Evolutionary conservation across 148 eudicot genomes (phyloP).

Genomic region (Rhododendron kiyosumense): DNA sequence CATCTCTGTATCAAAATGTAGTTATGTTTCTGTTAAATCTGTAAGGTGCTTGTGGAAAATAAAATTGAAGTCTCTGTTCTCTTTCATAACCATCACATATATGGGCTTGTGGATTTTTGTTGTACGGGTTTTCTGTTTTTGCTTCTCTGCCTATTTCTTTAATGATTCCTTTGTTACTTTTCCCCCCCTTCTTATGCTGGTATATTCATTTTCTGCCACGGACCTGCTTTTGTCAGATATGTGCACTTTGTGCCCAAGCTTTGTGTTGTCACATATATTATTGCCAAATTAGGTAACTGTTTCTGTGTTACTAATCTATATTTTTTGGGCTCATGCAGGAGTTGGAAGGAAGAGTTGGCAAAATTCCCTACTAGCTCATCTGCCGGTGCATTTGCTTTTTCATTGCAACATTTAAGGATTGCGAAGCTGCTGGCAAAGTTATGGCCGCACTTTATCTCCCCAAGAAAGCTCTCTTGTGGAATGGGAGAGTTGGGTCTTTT

Average conservation of each 20-base stretch:
- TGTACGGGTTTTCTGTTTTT: neutral
- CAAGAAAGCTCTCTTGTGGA: constrained; percentile 15
- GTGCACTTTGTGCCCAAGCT: neutral
- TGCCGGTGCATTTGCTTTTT: constrained; percentile 36
- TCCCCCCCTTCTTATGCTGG: neutral
- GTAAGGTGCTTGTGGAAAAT: neutral
- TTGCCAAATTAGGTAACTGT: neutral
- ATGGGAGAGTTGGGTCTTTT: constrained; percentile 32
- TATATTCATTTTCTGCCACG: neutral
- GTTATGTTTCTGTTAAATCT: neutral
- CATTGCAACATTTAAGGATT: constrained; percentile 37
- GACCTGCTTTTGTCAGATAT: neutral
- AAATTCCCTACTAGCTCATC: constrained; percentile 20
- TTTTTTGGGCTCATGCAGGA: constrained; percentile 41
- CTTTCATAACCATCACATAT: neutral
- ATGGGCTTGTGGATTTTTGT: neutral
- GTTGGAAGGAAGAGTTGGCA: constrained; percentile 64
- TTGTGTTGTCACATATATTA: neutral
- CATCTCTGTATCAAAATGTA: neutral
- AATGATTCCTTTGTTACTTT: neutral
- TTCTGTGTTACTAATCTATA: neutral
- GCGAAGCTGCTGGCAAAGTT: constrained; percentile 49
- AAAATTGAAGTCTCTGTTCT: neutral
- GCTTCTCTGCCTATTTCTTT: neutral
- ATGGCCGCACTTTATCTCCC: constrained; percentile 36